A percentile compares a stretch with the other conserved stretches of the same genome.
These are phyloP conservation scores for Quercus aquifolioides DNA, from an alignment of 306 rosid species.

Conservation along the genomic window DNA sequence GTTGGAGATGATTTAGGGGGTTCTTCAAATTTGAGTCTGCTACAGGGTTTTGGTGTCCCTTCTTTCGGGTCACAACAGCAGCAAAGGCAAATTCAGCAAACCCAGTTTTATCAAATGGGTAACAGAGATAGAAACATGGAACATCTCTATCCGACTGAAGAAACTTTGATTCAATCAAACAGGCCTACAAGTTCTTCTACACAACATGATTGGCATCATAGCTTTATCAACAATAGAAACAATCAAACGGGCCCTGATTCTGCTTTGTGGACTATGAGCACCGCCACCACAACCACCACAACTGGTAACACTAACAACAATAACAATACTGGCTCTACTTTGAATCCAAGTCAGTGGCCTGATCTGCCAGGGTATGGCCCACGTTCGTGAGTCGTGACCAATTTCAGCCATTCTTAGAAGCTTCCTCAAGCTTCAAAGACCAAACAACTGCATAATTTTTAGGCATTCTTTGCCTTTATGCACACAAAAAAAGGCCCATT, in stretches of 20 bases:
- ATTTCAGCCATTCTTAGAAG: neutral
- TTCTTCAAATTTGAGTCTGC: constrained; percentile 39
- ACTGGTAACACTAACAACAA: constrained; percentile 1
- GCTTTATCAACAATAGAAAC: constrained; percentile 23
- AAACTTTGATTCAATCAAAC: constrained; percentile 22
- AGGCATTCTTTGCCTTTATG: neutral
- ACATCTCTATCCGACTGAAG: constrained; percentile 2
- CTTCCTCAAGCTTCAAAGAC: neutral
- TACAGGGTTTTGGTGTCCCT: constrained; percentile 36
- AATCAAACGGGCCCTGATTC: constrained; percentile 2
- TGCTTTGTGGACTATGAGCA: constrained; percentile 43
- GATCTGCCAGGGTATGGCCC: constrained; percentile 33
- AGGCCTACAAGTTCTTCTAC: constrained; percentile 6
- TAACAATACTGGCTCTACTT: constrained; percentile 10
- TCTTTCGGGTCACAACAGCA: constrained; percentile 21
- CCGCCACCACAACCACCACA: constrained; percentile 19
- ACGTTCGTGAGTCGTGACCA: constrained; percentile 38
- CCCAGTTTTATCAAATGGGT: constrained; percentile 19
- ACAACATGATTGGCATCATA: constrained; percentile 33
- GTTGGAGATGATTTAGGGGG: neutral
- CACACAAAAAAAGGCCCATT: neutral
- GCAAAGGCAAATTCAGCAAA: constrained; percentile 20
- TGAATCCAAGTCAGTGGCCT: constrained; percentile 40
- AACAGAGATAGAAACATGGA: constrained; percentile 14
- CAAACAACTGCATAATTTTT: neutral